Base-by-base conservation (phyloP, 2,329 filamentous ascomycete genomes). In the Xylaria sp. region DNA sequence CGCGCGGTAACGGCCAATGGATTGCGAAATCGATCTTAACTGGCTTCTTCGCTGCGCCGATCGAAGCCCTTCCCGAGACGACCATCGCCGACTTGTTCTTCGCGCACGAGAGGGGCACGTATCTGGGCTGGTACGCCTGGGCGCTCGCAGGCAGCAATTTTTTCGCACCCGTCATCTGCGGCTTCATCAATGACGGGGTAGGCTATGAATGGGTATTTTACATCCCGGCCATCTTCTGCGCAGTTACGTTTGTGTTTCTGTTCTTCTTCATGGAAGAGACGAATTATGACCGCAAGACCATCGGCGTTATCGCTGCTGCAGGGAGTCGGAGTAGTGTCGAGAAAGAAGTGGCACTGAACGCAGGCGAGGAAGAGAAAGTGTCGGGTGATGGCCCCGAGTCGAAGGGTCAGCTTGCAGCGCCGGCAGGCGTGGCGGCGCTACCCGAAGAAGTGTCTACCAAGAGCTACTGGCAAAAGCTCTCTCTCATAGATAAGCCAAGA, bases 261-360 rank as follows among this genome's bases (percentile, higher is more conserved):
- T 85, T 87, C 69, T 75, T 88, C 61, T 83, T 88, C 68, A 83
- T 87, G 63, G 85, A 88, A 65, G 86, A 89, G 70, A 85, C 84
- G 6, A 81, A 81, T 14, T 88, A 87, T 66, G 74, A 79, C 45
- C 76, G 82, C 49, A 64, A 61, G 12, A 70, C 70, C 4, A 69
- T 72, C n/a, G 66, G 69, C 1, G 57, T 69, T 14, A 57, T 70
- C 17, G 58, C 64, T 47, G 61, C 61, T 8, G 45, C 31, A 50
- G 40, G 25, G 28, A 54, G 53, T 37, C 42, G 42, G 55, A 46
- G 60, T 35, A 43, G 47, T 33, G 35, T 61, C 42, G 38, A 42
- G 47, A 37, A 65, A 61, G 38, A 67, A 15, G 63, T 65, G 19
- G 61, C 46, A 56, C 45, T 40, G 40, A 57, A 35, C 42, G 42